Evolutionary conservation across 2,329 filamentous ascomycete genomes (phyloP), one percentile per base, ranked within the genome.

Genomic region (Trichoderma atroviride): DNA sequence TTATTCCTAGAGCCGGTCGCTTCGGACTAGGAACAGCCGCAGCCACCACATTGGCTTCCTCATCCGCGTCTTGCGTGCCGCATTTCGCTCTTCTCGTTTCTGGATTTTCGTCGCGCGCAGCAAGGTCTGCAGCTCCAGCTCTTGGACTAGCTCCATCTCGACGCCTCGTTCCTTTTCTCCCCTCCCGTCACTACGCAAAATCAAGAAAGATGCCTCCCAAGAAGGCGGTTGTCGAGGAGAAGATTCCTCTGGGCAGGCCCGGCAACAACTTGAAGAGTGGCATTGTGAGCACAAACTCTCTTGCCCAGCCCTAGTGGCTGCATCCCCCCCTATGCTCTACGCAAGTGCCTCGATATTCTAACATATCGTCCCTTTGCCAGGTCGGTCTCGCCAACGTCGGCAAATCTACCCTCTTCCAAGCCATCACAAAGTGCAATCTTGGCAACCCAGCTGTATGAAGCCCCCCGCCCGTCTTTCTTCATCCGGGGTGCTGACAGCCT

Each of bases 351-450:
- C 29, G 58, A 53, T 40, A n/a, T 27, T 58, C 70, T 73, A 70
- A 72, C 62, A 31, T 33, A 47, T 40, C 59, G 40, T 50, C 61
- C 61, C 69, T 69, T 67, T 61, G 76, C 76, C 78, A 97, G 94
- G 94, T 99, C 83, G 96, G 96, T 84, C 90, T 99, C 78, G 96
- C 96, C 82, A 99, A 99, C 83, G 96, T 99, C 76, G 96, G 96
- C 83, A 99, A 99, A 86, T 99, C 96, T 74, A 99, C 96, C 40
- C 90, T 99, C 77, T 99, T 99, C 89, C 96, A 99, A 87, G 94
- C 96, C 80, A 97, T 99, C 83, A 99, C 96, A 80, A 98, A 97
- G 87, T 97, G 92, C 83, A 89, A 90, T 74, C 91, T 99, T 78
- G 96, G 96, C 84, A 99, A 98, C 86, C 96, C 96, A 77, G 96